Evolutionary conservation across 495 filamentous ascomycete genomes (phyloP).

Genomic region (Xylaria bambusicola): DNA sequence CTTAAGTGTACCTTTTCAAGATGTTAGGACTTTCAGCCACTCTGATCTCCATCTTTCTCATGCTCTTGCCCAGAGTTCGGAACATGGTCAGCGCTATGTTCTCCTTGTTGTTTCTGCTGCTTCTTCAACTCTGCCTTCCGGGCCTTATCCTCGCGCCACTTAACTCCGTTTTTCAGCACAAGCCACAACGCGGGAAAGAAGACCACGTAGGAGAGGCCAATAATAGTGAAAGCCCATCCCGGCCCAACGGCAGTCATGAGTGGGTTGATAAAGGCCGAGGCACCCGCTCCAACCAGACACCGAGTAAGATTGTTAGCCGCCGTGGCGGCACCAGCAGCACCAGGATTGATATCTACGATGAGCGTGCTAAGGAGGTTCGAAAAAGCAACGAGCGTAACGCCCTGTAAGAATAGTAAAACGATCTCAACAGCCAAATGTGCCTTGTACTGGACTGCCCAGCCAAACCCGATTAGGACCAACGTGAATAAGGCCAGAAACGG

Average conservation of each 20-base stretch:
- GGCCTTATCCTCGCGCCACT: conserved; percentile 37
- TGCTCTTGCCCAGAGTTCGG: background rate
- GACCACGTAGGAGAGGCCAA: conserved; percentile 55
- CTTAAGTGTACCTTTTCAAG: too few relatives aligned
- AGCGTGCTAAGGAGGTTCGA: conserved; percentile 55
- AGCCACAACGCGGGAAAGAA: conserved; percentile 55
- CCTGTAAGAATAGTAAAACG: conserved; percentile 57
- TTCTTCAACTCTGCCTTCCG: conserved; percentile 15
- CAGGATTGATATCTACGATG: conserved; percentile 66
- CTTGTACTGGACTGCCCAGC: conserved; percentile 59
- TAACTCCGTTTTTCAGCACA: conserved; percentile 41
- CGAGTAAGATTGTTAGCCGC: conserved; percentile 72
- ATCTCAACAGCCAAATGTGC: conserved; percentile 45
- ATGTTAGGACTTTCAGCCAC: background rate
- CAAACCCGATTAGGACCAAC: conserved; percentile 32
- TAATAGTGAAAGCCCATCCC: conserved; percentile 71
- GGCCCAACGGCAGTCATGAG: conserved; percentile 66
- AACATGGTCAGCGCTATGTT: too few relatives aligned
- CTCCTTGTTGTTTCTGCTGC: background rate
- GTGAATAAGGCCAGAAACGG: conserved; percentile 47
- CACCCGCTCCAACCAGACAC: conserved; percentile 67
- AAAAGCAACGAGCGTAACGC: conserved; percentile 50
- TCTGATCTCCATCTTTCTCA: background rate
- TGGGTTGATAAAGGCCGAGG: conserved; percentile 64
- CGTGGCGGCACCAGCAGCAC: conserved; percentile 62